Conservation (phyloP, 2,329 filamentous ascomycete species). For the Trichoderma sp. region DNA sequence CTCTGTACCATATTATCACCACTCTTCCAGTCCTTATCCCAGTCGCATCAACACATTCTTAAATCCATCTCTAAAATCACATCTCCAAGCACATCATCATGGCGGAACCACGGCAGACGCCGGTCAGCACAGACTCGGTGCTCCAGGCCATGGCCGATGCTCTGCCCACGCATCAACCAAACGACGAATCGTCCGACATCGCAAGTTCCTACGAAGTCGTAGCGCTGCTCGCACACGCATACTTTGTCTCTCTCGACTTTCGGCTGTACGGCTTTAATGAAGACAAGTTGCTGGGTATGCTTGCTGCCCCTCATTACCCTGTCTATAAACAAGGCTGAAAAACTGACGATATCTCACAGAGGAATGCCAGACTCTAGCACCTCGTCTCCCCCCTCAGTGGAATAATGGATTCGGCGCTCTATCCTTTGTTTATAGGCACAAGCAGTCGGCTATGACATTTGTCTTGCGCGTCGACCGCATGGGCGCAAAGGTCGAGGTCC, state of each 20-base stretch:
- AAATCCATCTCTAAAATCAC: background rate
- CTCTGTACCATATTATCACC: background rate
- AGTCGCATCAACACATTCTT: background rate
- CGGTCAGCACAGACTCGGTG: conserved; percentile 38
- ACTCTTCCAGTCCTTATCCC: background rate
- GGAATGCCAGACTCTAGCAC: conserved; percentile 55
- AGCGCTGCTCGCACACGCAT: conserved; percentile 79
- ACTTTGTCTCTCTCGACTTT: conserved; percentile 77
- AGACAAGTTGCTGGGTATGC: conserved; percentile 67
- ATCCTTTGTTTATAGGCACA: conserved; percentile 82
- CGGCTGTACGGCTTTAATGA: conserved; percentile 80
- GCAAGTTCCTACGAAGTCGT: conserved; percentile 77
- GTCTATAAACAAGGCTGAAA: background rate
- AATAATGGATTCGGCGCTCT: conserved; percentile 69
- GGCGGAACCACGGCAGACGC: background rate
- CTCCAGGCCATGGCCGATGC: conserved; percentile 58
- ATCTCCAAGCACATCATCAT: background rate
- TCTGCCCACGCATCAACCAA: conserved; percentile 51
- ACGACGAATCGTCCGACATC: conserved; percentile 58
- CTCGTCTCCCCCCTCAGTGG: conserved; percentile 73
- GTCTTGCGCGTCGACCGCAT: conserved; percentile 79
- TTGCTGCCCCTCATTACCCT: background rate
- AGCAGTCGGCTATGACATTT: conserved; percentile 80
- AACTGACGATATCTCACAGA: conserved; percentile 20
- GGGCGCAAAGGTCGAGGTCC: conserved; percentile 78